Conservation (phyloP, 1,139 yeast species). For the Geotrichum cucujoidarum region DNA sequence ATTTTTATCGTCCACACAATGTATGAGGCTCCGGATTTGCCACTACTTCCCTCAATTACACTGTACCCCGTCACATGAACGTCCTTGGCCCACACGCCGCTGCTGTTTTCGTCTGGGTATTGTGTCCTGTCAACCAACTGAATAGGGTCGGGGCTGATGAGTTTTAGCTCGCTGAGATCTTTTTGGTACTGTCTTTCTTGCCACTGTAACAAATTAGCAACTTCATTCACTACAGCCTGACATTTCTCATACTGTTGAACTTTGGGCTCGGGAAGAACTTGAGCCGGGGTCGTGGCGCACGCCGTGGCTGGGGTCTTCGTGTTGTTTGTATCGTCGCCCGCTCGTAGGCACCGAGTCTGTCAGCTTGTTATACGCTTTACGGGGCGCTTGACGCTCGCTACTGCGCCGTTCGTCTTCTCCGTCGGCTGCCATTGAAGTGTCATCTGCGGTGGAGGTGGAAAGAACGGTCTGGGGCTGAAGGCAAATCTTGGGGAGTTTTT, state of each 20-base stretch:
- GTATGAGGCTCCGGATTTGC: conserved; percentile 36
- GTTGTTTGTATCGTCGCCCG: not conserved
- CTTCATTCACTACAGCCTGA: not conserved
- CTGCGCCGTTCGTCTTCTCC: no score
- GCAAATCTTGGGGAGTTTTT: no score
- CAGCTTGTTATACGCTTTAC: no score
- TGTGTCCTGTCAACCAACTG: conserved; percentile 15
- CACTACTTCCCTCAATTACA: conserved; percentile 35
- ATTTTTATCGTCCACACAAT: conserved; percentile 42
- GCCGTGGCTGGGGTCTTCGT: no score
- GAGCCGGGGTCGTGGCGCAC: no score
- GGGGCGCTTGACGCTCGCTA: no score
- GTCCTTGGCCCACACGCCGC: conserved; percentile 38
- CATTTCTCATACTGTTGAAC: not conserved
- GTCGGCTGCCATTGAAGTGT: no score
- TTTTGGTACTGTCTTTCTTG: not conserved
- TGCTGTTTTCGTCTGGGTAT: conserved; percentile 14
- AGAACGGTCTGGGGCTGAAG: no score
- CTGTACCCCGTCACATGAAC: conserved; percentile 41
- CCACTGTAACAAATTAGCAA: no score
- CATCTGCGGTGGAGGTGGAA: no score
- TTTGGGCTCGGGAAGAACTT: not conserved
- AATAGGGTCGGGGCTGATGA: conserved; percentile 13
- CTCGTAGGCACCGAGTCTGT: not conserved
- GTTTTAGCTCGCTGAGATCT: conserved; percentile 7